Base-by-base conservation (phyloP, 2,329 filamentous ascomycete species). In the Cadophora luteo-olivacea region DNA sequence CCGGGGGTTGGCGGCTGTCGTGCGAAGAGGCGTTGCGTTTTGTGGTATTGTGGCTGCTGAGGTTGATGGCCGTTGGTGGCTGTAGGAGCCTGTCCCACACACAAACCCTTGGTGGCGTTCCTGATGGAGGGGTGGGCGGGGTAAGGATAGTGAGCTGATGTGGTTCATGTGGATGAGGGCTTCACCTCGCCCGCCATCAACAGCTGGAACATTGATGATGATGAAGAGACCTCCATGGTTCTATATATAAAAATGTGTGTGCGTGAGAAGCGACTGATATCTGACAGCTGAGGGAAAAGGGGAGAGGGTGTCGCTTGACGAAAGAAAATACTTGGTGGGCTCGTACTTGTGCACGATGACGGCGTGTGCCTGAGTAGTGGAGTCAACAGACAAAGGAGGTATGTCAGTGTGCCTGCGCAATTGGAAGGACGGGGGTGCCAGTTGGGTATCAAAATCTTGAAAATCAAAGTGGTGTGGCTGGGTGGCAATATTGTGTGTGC, bases 261-360 rank as follows among this genome's bases (percentile, higher is more conserved):
- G 54, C 6, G 55, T 38, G 57, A 61, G 57, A 48, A 61, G 29
- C 24, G 24, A 25, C 38, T 61, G 45, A 61, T 24, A 49, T 32
- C 24, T 49, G 45, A 48, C 41, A 49, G 38, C n/a, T 29, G 38
- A 11, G 24, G 49, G 33, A 5, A 32, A 45, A 22, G 9, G 55
- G 38, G 24, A 11, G 19, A 49, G n/a, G n/a, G 19, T 3, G 11
- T 29, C 33, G 25, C 7, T 49, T 8, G 57, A 61, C 24, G 57
- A 48, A 22, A 33, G 19, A 61, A 45, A 45, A 19, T 45, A 61
- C 38, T 49, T 32, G 38, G 38, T 32, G 38, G 38, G 58, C 58
- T 48, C 38, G 38, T 48, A 48, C 29, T 33, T 16, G 58, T 61
- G 58, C 58, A 61, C 38, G 41, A 61, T 61, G 58, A 61, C 58